Conservation (phyloP, 2,329 filamentous ascomycete genomes). For the Chlorencoelia australis region DNA sequence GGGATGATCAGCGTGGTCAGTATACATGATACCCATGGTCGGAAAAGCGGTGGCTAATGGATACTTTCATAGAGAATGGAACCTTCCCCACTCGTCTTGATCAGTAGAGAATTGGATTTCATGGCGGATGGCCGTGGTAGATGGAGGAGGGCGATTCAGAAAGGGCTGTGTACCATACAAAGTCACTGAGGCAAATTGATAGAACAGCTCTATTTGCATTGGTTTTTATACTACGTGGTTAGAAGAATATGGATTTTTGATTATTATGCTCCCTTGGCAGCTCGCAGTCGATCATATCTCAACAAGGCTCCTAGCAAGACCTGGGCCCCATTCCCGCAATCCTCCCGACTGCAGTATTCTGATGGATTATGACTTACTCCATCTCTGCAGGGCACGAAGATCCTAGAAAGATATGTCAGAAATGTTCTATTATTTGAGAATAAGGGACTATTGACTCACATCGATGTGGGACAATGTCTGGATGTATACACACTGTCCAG, state of each 20-base stretch:
- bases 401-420: slow-evolving; percentile 23
- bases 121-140: slow-evolving; percentile 5
- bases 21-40: slow-evolving; percentile 13
- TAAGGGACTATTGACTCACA: slow-evolving; percentile 29
- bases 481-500: slow-evolving; percentile 47
- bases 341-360: slow-evolving; percentile 50
- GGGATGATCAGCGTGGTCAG: slow-evolving; percentile 95
- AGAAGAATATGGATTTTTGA: not conserved
- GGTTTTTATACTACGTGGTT: slow-evolving; percentile 1
- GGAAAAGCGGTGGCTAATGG: slow-evolving; percentile 11
- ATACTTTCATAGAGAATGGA: slow-evolving; percentile 44
- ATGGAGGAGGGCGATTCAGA: slow-evolving; percentile 14
- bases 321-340: slow-evolving; percentile 46
- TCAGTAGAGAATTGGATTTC: slow-evolving; percentile 24
- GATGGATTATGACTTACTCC: slow-evolving; percentile 55
- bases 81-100: slow-evolving; percentile 60
- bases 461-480: slow-evolving; percentile 48
- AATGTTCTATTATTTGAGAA: not conserved
- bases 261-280: slow-evolving; percentile 12
- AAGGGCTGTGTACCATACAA: slow-evolving; percentile 25
- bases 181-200: slow-evolving; percentile 23
- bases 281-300: slow-evolving; percentile 29
- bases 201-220: slow-evolving; percentile 10
- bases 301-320: slow-evolving; percentile 36
- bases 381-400: slow-evolving; percentile 54